phyloP scores from a whole-genome alignment of 2,329 filamentous ascomycete species.

The Colletotrichum plurivorum region DNA sequence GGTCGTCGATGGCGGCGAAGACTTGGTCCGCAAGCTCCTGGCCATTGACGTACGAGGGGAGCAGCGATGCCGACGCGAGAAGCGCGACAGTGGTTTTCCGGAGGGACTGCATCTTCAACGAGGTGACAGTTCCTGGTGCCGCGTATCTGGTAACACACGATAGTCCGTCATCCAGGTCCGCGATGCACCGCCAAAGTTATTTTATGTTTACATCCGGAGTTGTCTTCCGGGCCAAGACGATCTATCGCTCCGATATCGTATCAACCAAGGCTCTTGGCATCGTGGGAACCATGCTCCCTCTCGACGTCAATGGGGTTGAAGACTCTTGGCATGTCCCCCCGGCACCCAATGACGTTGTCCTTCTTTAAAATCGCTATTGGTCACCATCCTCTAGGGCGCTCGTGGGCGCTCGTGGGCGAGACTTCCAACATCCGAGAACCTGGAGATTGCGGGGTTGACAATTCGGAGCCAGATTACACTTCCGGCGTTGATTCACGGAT shows the following conservation, averaged over 20 bases:
- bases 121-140: neutral
- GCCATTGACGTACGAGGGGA: neutral
- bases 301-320: too few species aligned
- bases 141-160: neutral
- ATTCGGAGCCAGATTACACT: too few species aligned
- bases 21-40: neutral
- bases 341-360: too few species aligned
- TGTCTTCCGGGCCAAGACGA: neutral
- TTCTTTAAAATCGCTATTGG: too few species aligned
- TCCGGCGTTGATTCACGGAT: too few species aligned
- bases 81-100: neutral
- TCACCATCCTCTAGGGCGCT: too few species aligned
- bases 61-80: neutral
- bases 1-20: neutral
- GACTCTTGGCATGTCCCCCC: too few species aligned
- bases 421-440: too few species aligned
- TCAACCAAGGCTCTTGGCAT: neutral
- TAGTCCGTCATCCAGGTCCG: neutral
- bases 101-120: neutral
- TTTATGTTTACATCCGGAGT: neutral
- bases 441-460: too few species aligned
- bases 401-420: too few species aligned
- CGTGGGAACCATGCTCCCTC: too few species aligned
- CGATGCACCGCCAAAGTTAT: neutral
- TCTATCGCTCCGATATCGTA: constrained; percentile 4